Percentiles rank a stretch among this genome's conserved stretches.
These are phyloP conservation scores for Phytophthora vignae DNA, from an alignment of 352 stramenopile genomes.

Conservation along the genomic window DNA sequence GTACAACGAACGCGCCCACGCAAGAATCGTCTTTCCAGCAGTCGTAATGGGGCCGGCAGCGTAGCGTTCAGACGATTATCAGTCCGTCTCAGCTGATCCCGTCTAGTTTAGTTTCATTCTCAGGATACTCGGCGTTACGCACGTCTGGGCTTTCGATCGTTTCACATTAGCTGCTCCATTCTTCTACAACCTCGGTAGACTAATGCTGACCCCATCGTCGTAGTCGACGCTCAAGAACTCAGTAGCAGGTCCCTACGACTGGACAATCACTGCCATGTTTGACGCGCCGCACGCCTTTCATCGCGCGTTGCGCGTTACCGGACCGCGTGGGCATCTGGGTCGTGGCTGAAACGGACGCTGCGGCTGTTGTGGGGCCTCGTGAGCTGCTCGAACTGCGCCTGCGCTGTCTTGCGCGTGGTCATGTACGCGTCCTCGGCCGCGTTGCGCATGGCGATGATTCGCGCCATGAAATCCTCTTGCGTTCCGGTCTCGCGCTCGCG, in stretches of 20 bases:
- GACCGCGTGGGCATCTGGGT: conserved; percentile 3
- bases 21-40: conserved; percentile 29
- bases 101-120: conserved; percentile 19
- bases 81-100: conserved; percentile 17
- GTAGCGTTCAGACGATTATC: conserved; percentile 2
- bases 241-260: not conserved
- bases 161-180: conserved; percentile 9
- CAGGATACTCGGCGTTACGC: conserved; percentile 30
- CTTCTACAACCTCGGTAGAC: conserved; percentile 17
- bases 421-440: conserved; percentile 65
- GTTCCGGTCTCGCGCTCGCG: not conserved
- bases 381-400: conserved; percentile 26
- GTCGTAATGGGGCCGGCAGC: conserved; percentile 15
- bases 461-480: conserved; percentile 42
- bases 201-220: conserved; percentile 11
- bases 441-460: conserved; percentile 66
- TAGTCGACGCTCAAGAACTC: not conserved
- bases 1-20: conserved; percentile 24
- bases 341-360: conserved; percentile 23
- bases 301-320: conserved; percentile 12
- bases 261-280: conserved; percentile 15
- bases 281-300: conserved; percentile 18
- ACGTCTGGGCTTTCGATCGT: conserved; percentile 16
- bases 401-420: conserved; percentile 35
- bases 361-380: conserved; percentile 15